Conservation (phyloP, 352 stramenopile species). For the Phytophthora ramorum region DNA sequence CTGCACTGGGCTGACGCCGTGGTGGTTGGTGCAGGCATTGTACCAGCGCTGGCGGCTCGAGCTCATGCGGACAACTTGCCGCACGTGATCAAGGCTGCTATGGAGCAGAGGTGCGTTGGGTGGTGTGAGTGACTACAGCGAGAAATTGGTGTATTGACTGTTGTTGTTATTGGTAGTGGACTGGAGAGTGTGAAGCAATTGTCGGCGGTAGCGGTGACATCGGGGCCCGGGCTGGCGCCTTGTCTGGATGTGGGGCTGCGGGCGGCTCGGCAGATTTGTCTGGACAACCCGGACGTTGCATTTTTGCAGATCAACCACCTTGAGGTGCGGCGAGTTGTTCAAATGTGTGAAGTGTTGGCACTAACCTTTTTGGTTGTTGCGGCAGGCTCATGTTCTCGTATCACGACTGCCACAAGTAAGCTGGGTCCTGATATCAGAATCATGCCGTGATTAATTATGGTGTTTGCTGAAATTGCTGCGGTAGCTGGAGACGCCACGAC, state of each 20-base stretch:
- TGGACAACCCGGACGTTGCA: slow-evolving; percentile 84
- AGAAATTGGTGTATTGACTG: neutral
- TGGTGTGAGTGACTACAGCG: too few relatives aligned
- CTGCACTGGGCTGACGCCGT: neutral
- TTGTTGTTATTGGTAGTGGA: slow-evolving; percentile 44
- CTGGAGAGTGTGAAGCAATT: slow-evolving; percentile 82
- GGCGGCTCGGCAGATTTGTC: slow-evolving; percentile 82
- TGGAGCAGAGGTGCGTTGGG: slow-evolving; percentile 88
- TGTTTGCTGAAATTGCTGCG: slow-evolving; percentile 1
- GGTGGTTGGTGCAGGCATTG: slow-evolving; percentile 82
- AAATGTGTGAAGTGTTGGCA: neutral
- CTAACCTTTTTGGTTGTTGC: slow-evolving; percentile 1
- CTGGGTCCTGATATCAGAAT: neutral
- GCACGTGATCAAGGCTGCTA: slow-evolving; percentile 90
- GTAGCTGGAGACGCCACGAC: slow-evolving; percentile 43
- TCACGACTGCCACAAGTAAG: slow-evolving; percentile 85
- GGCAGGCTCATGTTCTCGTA: slow-evolving; percentile 95
- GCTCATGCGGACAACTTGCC: slow-evolving; percentile 96
- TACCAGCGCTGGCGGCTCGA: slow-evolving; percentile 93
- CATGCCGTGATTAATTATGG: neutral
- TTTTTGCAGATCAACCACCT: slow-evolving; percentile 98
- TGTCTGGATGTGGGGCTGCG: slow-evolving; percentile 96
- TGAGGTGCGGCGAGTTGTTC: slow-evolving; percentile 60
- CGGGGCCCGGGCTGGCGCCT: slow-evolving; percentile 96
- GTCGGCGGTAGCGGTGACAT: slow-evolving; percentile 96